Evolutionary conservation across 768 basidiomycete genomes (phyloP), one percentile per base, ranked within the genome.

Genomic region (Pleurotus pulmonarius): DNA sequence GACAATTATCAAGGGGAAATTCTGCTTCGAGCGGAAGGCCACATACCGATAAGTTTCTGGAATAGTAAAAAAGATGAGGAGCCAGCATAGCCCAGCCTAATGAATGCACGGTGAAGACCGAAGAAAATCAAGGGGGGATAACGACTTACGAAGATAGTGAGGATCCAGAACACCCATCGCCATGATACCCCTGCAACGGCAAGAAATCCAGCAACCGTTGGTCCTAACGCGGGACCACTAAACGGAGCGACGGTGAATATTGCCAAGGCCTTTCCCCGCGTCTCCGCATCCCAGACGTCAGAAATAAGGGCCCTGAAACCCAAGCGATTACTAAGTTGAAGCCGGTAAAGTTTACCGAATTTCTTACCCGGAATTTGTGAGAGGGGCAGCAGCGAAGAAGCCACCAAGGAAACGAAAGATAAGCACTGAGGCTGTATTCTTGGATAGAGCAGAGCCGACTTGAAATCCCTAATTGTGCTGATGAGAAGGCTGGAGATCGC

Each of bases 321-420:
- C 22, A 48, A 9, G 7, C 5, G 20, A 38, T 29, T 44, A 55
- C 16, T 15, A 34, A 54, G n/a, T 57, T 18, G 45, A 38, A 56
- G 46, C 55, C 34, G 47, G 24, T n/a, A 9, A 24, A 6, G 22
- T 38, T n/a, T 16, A 46, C 41, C 16, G 12, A 16, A 15, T 18
- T 6, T 67, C 73, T 9, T 63, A 86, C 83, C 86, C 88, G 56
- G 82, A 79, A 69, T 88, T 88, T 5, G 87, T 80, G 45, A 89
- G 63, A 1, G 88, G 89, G 25, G 83, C 79, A 15, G 85, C 80
- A 16, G 88, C 87, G 60, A 88, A 90, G 1, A 74, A 72, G 11
- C 90, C 89, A 1, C 83, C 80, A n/a, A 90, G 65, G 65, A 90
- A 86, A 18, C 90, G 81, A 61, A 88, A 83, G 15, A 87, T 63